phyloP scores from a whole-genome alignment of 306 rosid species.

The Corylus americana region DNA sequence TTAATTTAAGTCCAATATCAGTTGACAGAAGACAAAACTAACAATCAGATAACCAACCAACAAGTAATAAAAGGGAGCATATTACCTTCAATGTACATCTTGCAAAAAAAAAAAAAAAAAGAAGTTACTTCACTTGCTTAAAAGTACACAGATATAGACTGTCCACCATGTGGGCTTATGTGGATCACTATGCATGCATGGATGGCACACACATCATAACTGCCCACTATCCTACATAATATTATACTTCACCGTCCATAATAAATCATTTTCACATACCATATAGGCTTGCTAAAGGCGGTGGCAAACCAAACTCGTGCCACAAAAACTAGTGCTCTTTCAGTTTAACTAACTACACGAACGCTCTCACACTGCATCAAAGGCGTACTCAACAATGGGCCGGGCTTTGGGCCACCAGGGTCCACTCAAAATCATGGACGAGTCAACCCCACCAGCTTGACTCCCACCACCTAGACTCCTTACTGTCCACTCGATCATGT shows the following conservation, averaged over 20 bases:
- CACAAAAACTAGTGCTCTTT: neutral
- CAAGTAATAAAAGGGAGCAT: neutral
- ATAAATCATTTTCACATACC: neutral
- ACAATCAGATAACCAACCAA: neutral
- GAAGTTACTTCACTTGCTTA: neutral
- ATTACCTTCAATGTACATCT: neutral
- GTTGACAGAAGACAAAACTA: neutral
- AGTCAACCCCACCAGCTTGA: neutral
- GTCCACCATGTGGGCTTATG: neutral
- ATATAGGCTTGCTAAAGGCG: neutral
- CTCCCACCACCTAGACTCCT: neutral
- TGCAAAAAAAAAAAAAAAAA: no score
- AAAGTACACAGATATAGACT: neutral
- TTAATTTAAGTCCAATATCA: no score
- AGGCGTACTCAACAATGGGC: constrained; percentile 33
- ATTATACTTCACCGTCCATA: neutral
- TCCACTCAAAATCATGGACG: neutral
- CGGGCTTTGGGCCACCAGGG: constrained; percentile 24
- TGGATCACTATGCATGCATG: neutral
- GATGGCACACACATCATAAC: no score
- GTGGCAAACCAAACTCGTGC: constrained; percentile 2
- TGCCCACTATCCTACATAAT: neutral
- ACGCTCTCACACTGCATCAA: neutral
- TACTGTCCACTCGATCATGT: constrained; percentile 26
- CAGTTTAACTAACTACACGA: neutral